Evolutionary conservation across 2,329 filamentous ascomycete species (phyloP).

Genomic region (Hypoxylon sp.): DNA sequence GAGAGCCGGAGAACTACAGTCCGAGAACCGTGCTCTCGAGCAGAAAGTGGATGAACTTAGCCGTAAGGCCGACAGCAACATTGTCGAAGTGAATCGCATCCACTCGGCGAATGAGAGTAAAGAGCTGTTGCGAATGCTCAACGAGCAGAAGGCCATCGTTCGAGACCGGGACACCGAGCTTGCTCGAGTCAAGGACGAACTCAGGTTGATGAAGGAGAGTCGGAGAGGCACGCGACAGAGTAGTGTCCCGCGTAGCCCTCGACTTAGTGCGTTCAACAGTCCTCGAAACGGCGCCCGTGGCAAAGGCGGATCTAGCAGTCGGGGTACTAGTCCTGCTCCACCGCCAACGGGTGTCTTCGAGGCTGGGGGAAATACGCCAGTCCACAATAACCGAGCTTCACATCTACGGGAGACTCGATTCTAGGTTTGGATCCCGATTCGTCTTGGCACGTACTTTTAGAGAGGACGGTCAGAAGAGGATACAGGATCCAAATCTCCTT

Average conservation of each 20-base stretch:
- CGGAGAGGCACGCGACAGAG: constrained; percentile 64
- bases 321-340: constrained; percentile 59
- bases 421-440: no score
- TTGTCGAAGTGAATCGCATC: constrained; percentile 57
- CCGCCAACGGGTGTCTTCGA: constrained; percentile 47
- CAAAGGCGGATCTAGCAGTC: constrained; percentile 53
- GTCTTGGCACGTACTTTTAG: no score
- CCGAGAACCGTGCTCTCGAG: constrained; percentile 58
- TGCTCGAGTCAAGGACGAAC: constrained; percentile 57
- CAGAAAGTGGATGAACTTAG: constrained; percentile 52
- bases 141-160: constrained; percentile 53
- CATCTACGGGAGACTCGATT: constrained; percentile 51
- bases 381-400: constrained; percentile 43
- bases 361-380: constrained; percentile 43
- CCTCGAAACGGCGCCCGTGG: constrained; percentile 50
- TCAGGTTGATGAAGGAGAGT: constrained; percentile 56
- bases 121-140: constrained; percentile 50
- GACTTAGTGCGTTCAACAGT: constrained; percentile 56
- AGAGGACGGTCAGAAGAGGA: no score
- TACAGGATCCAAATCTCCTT: no score
- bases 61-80: constrained; percentile 55
- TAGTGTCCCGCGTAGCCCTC: constrained; percentile 67
- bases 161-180: constrained; percentile 63
- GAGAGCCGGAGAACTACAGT: constrained; percentile 53
- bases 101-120: constrained; percentile 51